Percentiles rank a stretch among this genome's conserved stretches.
These are phyloP conservation scores for Voacanga thouarsii DNA, from an alignment of 257 asterid genomes.

Conservation along the genomic window DNA sequence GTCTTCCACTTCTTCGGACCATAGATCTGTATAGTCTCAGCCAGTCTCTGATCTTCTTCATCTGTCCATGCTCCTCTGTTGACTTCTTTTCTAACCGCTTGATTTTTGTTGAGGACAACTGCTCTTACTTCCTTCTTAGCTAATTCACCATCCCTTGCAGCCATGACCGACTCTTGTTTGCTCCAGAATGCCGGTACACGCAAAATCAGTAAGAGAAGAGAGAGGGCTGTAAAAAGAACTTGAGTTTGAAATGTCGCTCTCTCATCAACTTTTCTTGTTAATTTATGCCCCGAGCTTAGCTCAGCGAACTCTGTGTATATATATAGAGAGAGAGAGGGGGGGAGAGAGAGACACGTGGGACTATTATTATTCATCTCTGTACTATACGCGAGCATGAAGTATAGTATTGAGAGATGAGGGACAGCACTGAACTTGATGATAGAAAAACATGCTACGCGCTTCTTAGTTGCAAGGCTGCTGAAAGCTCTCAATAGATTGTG, in stretches of 20 bases:
- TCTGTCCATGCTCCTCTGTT: slow-evolving; percentile 55
- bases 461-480: slow-evolving; percentile 35
- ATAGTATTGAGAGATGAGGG: neutral
- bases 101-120: neutral
- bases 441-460: slow-evolving; percentile 8
- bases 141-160: slow-evolving; percentile 9
- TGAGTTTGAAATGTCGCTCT: neutral
- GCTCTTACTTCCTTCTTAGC: slow-evolving; percentile 7
- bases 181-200: neutral
- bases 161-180: slow-evolving; percentile 21
- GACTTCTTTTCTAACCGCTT: slow-evolving; percentile 24
- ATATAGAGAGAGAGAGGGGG: too few relatives aligned
- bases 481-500: slow-evolving; percentile 20
- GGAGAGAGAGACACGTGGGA: neutral
- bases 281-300: neutral
- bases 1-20: slow-evolving; percentile 48
- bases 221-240: neutral
- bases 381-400: neutral
- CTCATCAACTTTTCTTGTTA: neutral
- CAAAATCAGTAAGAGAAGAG: neutral
- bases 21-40: slow-evolving; percentile 32
- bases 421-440: slow-evolving; percentile 13
- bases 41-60: slow-evolving; percentile 52
- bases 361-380: neutral
- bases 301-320: slow-evolving; percentile 7